Percentiles rank a stretch among this genome's conserved stretches.
These are phyloP conservation scores for Daedalea quercina DNA, from an alignment of 768 basidiomycete genomes.

Conservation along the genomic window DNA sequence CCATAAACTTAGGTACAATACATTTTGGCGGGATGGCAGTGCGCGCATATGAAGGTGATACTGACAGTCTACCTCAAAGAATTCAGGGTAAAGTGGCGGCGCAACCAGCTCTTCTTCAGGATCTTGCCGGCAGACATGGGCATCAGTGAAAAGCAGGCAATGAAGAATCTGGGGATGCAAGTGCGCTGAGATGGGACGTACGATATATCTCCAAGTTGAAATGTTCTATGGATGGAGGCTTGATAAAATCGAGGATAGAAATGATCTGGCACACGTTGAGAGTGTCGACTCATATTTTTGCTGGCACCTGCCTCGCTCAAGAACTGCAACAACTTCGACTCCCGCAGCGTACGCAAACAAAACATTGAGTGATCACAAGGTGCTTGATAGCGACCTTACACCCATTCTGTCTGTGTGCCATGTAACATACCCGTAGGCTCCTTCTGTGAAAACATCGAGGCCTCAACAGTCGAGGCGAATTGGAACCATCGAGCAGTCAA, in stretches of 20 bases:
- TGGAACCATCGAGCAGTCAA: no score
- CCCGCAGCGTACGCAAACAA: constrained; percentile 57
- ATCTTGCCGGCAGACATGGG: constrained; percentile 54
- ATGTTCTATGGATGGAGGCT: constrained; percentile 68
- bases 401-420: constrained; percentile 68
- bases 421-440: constrained; percentile 94
- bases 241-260: constrained; percentile 84
- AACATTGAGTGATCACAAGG: constrained; percentile 96
- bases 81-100: constrained; percentile 90
- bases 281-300: constrained; percentile 58
- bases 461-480: no score
- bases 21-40: no score
- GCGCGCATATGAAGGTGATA: constrained; percentile 11
- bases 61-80: constrained; percentile 96
- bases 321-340: constrained; percentile 67
- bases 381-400: constrained; percentile 91
- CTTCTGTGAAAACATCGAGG: constrained; percentile 85
- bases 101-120: constrained; percentile 96
- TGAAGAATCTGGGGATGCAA: neutral
- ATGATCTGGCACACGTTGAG: constrained; percentile 55
- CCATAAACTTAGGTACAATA: no score
- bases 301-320: constrained; percentile 83
- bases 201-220: constrained; percentile 88
- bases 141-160: constrained; percentile 6
- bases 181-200: constrained; percentile 25